Evolutionary conservation across 2,329 filamentous ascomycete genomes (phyloP).

Genomic region (Cercospora berteroae): DNA sequence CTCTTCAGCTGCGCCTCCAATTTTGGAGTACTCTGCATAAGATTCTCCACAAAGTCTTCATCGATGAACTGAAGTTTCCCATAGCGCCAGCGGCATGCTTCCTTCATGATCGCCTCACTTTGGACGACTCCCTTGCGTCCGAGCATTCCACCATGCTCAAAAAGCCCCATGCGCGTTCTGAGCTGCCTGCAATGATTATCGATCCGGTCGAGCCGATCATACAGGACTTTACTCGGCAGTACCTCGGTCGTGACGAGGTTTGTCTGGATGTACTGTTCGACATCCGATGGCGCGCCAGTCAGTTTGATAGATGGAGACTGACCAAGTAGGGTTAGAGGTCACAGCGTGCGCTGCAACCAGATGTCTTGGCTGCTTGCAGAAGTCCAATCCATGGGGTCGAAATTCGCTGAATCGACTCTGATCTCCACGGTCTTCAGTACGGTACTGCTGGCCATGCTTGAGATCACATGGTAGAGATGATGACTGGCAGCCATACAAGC

Average conservation of each 20-base stretch:
- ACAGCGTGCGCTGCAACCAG: not conserved
- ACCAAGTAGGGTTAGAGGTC: not conserved
- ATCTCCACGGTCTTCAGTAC: not conserved
- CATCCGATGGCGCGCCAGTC: not conserved
- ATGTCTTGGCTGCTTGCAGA: not conserved
- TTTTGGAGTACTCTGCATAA: not conserved
- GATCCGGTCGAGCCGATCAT: not conserved
- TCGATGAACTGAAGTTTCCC: not conserved
- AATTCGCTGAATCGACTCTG: not conserved
- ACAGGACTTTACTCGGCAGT: not conserved
- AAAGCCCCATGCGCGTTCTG: not conserved
- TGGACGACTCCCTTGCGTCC: not conserved
- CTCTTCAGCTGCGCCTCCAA: not conserved
- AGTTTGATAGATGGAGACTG: not conserved
- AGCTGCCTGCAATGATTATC: not conserved
- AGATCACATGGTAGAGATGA: not conserved
- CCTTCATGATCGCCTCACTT: not conserved
- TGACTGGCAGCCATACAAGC: not conserved
- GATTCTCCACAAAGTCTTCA: not conserved
- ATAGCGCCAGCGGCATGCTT: not conserved
- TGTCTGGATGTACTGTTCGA: not conserved
- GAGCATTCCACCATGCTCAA: not conserved
- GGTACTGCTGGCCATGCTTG: not conserved
- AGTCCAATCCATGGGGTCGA: not conserved
- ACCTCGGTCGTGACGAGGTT: not conserved